Base-by-base conservation (phyloP, 305 asterid genomes). In the Rubia tinctorum region DNA sequence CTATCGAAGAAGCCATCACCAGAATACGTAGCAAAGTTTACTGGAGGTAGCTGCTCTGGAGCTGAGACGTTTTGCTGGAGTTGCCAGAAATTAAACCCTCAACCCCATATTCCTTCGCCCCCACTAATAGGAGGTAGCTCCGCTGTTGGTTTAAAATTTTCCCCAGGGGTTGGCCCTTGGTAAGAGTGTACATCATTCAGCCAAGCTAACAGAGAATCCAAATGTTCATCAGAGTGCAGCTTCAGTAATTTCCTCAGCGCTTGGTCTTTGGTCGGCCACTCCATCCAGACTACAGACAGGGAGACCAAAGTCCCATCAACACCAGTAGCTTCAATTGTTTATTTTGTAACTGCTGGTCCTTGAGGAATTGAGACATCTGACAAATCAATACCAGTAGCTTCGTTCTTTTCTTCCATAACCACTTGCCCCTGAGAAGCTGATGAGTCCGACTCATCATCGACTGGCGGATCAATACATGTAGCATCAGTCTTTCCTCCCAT, bases 11-110 rank as follows among this genome's bases (percentile, higher is more conserved):
- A 10, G 47, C 47, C 10, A 43, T 5, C 47, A 43, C 1, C 47
- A 43, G 47, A 10, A 43, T 43, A 10, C 12, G 11, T 7, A 10
- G 47, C 47, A 43, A 10, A 4, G 12, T 43, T 43, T 10, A 10
- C 47, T 43, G 47, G 9, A 10, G 12, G 12, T 43, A 43, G 47
- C 47, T 43, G 12, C 42, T 22, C 37, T 6, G 20, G n/a, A 40
- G 76, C 67, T 37, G 76, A 22, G 27, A 75, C 9, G 56, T 69
- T 75, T 37, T 75, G 62, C 23, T 58, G 73, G 69, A 17, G 20
- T 10, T 43, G 47, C 12, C 47, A 7, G 47, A 43, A 43, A 10
- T 43, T 43, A 12, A 43, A 43, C 47, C 47, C 12, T 3, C 44
- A 3, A 10, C 47, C 1, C 47, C 47, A 43, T 43, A 43, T 10